Evolutionary conservation across 129 eudicot species (phyloP).

Genomic region (Logfia minima): DNA sequence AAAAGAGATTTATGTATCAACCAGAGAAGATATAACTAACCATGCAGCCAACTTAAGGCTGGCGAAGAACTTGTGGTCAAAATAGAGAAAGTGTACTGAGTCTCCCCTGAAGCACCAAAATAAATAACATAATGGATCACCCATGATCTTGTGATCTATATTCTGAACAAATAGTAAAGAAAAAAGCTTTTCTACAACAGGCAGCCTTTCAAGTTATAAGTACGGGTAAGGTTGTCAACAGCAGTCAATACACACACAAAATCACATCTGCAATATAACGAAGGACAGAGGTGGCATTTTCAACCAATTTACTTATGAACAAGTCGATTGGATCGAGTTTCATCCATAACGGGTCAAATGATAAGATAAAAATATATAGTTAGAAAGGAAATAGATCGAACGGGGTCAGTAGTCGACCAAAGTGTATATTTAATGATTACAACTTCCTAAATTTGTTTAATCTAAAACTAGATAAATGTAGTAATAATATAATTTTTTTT

Average conservation of each 20-base stretch:
- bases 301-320: not conserved
- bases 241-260: slow-evolving; percentile 14
- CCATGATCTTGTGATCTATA: not conserved
- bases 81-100: slow-evolving; percentile 76
- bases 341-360: not conserved
- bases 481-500: too few species aligned
- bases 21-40: slow-evolving; percentile 43
- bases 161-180: not conserved
- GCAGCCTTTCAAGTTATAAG: slow-evolving; percentile 1
- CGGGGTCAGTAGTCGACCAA: not conserved
- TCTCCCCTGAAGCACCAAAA: slow-evolving; percentile 66
- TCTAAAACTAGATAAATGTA: too few species aligned
- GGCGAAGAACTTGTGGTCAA: slow-evolving; percentile 84
- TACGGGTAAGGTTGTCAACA: slow-evolving; percentile 1
- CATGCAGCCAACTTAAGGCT: slow-evolving; percentile 87
- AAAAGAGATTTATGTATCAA: not conserved
- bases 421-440: not conserved
- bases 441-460: not conserved
- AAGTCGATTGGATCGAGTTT: not conserved
- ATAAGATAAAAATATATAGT: not conserved
- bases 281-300: not conserved
- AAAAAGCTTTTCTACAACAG: not conserved
- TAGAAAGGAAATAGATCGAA: too few species aligned
- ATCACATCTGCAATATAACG: not conserved
- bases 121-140: not conserved